phyloP scores from a whole-genome alignment of 345 rosid genomes.

The Populus nigra region DNA sequence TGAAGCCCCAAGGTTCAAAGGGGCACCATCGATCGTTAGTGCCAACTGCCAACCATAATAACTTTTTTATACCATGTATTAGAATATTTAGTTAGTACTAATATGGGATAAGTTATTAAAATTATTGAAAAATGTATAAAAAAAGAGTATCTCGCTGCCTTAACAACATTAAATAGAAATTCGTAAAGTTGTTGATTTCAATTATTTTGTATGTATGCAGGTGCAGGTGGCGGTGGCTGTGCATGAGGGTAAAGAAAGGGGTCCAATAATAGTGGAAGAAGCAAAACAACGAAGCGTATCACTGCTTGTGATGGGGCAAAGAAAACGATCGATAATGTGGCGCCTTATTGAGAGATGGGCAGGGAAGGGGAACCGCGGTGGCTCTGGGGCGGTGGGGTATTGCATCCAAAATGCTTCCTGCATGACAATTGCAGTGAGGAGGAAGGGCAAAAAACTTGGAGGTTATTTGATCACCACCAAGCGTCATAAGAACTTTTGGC shows the following conservation, averaged over 20 bases:
- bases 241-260: slow-evolving; percentile 66
- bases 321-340: slow-evolving; percentile 58
- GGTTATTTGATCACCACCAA: slow-evolving; percentile 92
- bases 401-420: slow-evolving; percentile 82
- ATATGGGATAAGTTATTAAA: too few species aligned
- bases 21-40: not conserved
- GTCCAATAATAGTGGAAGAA: slow-evolving; percentile 67
- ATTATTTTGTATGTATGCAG: slow-evolving; percentile 24
- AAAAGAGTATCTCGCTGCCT: not conserved
- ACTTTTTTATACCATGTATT: too few species aligned
- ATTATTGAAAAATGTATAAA: too few species aligned
- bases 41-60: not conserved
- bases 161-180: not conserved
- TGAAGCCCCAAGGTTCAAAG: not conserved
- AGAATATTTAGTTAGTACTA: too few species aligned
- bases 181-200: not conserved
- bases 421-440: slow-evolving; percentile 80
- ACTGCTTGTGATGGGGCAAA: slow-evolving; percentile 72
- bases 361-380: slow-evolving; percentile 35
- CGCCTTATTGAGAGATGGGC: slow-evolving; percentile 53
- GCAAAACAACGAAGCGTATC: slow-evolving; percentile 60
- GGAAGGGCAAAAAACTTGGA: slow-evolving; percentile 69
- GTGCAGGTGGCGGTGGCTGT: slow-evolving; percentile 57
- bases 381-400: slow-evolving; percentile 47
- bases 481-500: slow-evolving; percentile 91